Evolutionary conservation across 2,329 filamentous ascomycete species (phyloP).

Genomic region (Pyrenophora tritici-repentis): DNA sequence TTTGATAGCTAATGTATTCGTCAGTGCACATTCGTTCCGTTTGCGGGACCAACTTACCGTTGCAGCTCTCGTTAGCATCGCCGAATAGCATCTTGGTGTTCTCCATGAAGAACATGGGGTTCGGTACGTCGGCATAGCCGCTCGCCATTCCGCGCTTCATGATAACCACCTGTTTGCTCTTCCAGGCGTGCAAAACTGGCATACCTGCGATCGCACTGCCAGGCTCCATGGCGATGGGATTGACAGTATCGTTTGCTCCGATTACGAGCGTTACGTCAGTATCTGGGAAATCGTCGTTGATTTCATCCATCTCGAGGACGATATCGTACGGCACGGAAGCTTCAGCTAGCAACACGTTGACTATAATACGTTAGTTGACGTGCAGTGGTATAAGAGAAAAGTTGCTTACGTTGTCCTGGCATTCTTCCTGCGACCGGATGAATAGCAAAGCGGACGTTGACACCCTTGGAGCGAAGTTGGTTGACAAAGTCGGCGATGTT

Average conservation of each 20-base stretch:
- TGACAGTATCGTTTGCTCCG: slow-evolving; percentile 90
- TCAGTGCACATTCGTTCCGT: slow-evolving; percentile 16
- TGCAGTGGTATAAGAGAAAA: too few species aligned
- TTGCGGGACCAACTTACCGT: slow-evolving; percentile 54
- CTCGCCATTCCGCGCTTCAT: slow-evolving; percentile 93
- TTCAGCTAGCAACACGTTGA: slow-evolving; percentile 84
- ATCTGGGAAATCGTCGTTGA: slow-evolving; percentile 87
- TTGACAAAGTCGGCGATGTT: slow-evolving; percentile 82
- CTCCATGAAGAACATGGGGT: slow-evolving; percentile 93
- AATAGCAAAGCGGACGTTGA: slow-evolving; percentile 86
- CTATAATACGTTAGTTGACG: too few species aligned
- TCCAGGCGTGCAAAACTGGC: slow-evolving; percentile 91
- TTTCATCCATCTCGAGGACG: slow-evolving; percentile 93
- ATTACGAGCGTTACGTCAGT: slow-evolving; percentile 89
- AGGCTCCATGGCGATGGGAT: slow-evolving; percentile 83
- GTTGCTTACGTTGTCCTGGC: slow-evolving; percentile 74
- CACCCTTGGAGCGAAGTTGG: slow-evolving; percentile 72
- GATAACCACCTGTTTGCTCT: slow-evolving; percentile 88
- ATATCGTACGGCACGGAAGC: slow-evolving; percentile 90
- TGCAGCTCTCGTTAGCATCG: slow-evolving; percentile 82
- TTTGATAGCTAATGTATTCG: slow-evolving; percentile 39
- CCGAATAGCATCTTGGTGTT: slow-evolving; percentile 91
- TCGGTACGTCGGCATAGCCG: slow-evolving; percentile 88
- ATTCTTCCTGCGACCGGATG: slow-evolving; percentile 89
- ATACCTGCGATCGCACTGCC: slow-evolving; percentile 87